Percentiles rank a stretch among this genome's conserved stretches.
Conservation (phyloP, 2,329 filamentous ascomycete genomes). For the Fonsecaea monophora region DNA sequence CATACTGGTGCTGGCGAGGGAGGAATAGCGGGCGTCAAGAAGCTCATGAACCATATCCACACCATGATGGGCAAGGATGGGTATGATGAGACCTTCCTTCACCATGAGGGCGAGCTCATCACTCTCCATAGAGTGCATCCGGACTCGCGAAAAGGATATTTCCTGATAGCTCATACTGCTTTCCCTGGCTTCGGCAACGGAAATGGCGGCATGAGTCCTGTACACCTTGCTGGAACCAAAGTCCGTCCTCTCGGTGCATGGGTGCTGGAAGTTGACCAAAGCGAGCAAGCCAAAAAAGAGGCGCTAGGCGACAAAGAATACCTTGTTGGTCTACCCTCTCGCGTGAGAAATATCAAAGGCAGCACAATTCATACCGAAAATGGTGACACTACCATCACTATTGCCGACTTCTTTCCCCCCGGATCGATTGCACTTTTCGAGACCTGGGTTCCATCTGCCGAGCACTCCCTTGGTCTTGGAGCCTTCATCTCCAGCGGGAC, state of each 20-base stretch:
- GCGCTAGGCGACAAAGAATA: slow-evolving; percentile 72
- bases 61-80: slow-evolving; percentile 93
- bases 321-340: slow-evolving; percentile 83
- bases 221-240: slow-evolving; percentile 81
- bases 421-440: slow-evolving; percentile 95
- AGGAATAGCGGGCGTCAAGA: slow-evolving; percentile 90
- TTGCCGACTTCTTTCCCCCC: slow-evolving; percentile 84
- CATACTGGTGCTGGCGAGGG: slow-evolving; percentile 73
- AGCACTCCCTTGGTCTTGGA: slow-evolving; percentile 83
- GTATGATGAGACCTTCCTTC: slow-evolving; percentile 94
- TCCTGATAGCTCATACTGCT: slow-evolving; percentile 93
- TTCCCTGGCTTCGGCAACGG: slow-evolving; percentile 89
- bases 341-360: slow-evolving; percentile 75
- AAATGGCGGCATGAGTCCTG: slow-evolving; percentile 79
- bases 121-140: slow-evolving; percentile 96
- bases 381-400: slow-evolving; percentile 77
- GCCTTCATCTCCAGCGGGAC: slow-evolving; percentile 84
- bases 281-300: slow-evolving; percentile 69
- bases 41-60: slow-evolving; percentile 92
- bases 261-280: slow-evolving; percentile 87
- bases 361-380: slow-evolving; percentile 74
- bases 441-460: slow-evolving; percentile 89
- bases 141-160: slow-evolving; percentile 88
- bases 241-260: slow-evolving; percentile 87
- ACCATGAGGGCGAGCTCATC: slow-evolving; percentile 95